Base-by-base conservation (phyloP, 768 basidiomycete genomes). In the Hortiboletus flavorubellus region DNA sequence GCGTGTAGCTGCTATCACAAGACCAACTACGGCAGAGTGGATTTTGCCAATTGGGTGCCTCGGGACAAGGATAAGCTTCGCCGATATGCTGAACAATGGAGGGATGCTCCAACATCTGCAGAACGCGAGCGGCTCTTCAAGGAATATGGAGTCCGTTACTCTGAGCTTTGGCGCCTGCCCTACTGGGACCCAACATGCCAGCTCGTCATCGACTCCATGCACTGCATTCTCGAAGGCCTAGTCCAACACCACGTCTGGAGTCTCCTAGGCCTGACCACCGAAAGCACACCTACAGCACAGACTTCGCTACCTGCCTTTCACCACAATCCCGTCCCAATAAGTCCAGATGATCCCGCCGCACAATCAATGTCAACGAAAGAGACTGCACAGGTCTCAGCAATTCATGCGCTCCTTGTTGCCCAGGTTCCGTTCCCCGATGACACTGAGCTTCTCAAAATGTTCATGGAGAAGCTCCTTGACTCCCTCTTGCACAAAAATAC, bases 121-220 rank as follows among this genome's bases (percentile, higher is more conserved):
- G 54, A 58, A 33, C 29, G 35, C 2, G 43, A 59, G 2, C 21
- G 14, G 26, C 15, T 63, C 2, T 63, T 63, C 43, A 46, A 49
- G 14, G 37, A 52, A 54, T 59, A 62, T 50, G 61, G 58, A 43
- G 58, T 59, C 29, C 56, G 35, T 11, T 69, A 52, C 51, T 64
- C 64, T 64, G 64, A 16, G 67, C 68, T n/a, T n/a, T n/a, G n/a
- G n/a, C n/a, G n/a, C n/a, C n/a, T n/a, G n/a, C n/a, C n/a, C n/a
- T n/a, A n/a, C 46, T 70, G 66, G 65, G 51, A 68, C 23, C 64
- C 66, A 3, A 39, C 58, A 0, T 29, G 23, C 0, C 58, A 60
- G 29, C 53, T 67, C 2, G 58, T 68, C 0, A 40, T 66, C 2
- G 65, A 72, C 31, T 46, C 59, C 2, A 72, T 71, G 70, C 70